A percentile compares a stretch with the other conserved stretches of the same genome.
These are phyloP conservation scores for Calocybe gangraenosa DNA, from an alignment of 768 basidiomycete genomes.

Conservation along the genomic window DNA sequence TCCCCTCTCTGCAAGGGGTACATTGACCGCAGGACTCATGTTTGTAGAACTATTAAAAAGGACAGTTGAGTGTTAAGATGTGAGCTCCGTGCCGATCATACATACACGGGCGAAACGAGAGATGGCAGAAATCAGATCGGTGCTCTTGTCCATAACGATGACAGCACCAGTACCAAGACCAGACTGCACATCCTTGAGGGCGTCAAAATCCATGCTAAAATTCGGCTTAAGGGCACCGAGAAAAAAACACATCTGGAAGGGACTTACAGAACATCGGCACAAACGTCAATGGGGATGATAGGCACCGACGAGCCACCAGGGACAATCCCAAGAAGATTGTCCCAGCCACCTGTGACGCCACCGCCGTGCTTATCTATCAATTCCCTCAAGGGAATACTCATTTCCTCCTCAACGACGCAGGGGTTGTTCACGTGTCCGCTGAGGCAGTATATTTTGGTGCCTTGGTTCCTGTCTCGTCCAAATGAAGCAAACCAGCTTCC, in stretches of 20 bases:
- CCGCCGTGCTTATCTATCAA: constrained; percentile 97
- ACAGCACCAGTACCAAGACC: constrained; percentile 98
- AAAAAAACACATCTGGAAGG: not conserved
- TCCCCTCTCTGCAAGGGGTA: constrained; percentile 91
- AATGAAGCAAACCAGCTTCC: constrained; percentile 89
- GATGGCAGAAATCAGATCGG: constrained; percentile 91
- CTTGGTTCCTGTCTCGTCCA: constrained; percentile 88
- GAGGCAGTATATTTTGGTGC: constrained; percentile 96
- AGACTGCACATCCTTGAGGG: constrained; percentile 92
- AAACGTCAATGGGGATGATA: constrained; percentile 78
- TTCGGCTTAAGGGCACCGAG: constrained; percentile 4
- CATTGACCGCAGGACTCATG: constrained; percentile 99
- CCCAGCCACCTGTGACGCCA: constrained; percentile 92
- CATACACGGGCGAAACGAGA: constrained; percentile 82
- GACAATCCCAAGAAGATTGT: constrained; percentile 94
- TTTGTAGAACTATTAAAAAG: constrained; percentile 75
- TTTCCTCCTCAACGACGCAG: constrained; percentile 97
- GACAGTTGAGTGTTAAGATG: constrained; percentile 1
- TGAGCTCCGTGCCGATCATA: constrained; percentile 2
- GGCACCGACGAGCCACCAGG: constrained; percentile 96
- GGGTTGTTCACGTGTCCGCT: constrained; percentile 98
- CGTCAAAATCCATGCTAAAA: constrained; percentile 94
- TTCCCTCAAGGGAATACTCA: constrained; percentile 94
- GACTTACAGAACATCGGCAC: constrained; percentile 84
- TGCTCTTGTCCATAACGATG: constrained; percentile 98